phyloP scores from a whole-genome alignment of 352 stramenopile species.

The Globisporangium uncinulatum region DNA sequence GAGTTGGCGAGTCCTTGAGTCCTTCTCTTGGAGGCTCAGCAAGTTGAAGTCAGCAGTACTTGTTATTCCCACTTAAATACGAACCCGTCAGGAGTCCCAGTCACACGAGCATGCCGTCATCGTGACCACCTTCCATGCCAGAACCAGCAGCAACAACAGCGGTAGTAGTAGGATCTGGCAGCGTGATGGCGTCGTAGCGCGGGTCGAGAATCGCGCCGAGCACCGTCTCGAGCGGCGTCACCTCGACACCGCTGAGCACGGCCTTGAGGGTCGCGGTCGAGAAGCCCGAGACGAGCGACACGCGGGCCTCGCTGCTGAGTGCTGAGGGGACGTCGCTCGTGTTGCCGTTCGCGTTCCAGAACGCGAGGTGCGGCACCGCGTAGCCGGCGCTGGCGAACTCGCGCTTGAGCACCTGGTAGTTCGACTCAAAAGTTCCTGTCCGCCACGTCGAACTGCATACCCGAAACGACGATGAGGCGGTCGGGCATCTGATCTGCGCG shows the following conservation, averaged over 20 bases:
- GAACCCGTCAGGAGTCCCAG: too few relatives aligned
- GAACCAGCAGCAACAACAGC: not conserved
- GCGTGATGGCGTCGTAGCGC: conserved; percentile 40
- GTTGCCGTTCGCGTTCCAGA: conserved; percentile 65
- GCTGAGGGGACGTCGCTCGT: conserved; percentile 27
- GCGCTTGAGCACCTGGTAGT: conserved; percentile 30
- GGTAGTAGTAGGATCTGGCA: conserved; percentile 9
- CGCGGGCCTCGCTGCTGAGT: conserved; percentile 25
- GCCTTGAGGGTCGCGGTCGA: conserved; percentile 37
- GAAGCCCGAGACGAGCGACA: conserved; percentile 49
- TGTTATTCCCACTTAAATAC: too few relatives aligned
- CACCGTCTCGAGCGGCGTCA: conserved; percentile 16
- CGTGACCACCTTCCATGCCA: not conserved
- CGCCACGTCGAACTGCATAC: conserved; percentile 59
- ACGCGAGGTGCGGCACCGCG: conserved; percentile 52
- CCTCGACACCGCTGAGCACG: conserved; percentile 14
- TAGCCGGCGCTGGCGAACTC: conserved; percentile 32
- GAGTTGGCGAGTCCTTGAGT: too few relatives aligned
- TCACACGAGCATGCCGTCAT: conserved; percentile 14
- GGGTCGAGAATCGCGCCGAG: conserved; percentile 19
- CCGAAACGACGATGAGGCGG: conserved; percentile 69
- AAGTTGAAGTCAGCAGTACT: too few relatives aligned
- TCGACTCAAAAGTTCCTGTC: conserved; percentile 30
- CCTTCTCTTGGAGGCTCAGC: too few relatives aligned
- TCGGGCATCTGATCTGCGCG: conserved; percentile 40